These are phyloP conservation scores for Neopestalotiopsis sp. DNA, from an alignment of 2,329 filamentous ascomycete species.

Conservation along the genomic window DNA sequence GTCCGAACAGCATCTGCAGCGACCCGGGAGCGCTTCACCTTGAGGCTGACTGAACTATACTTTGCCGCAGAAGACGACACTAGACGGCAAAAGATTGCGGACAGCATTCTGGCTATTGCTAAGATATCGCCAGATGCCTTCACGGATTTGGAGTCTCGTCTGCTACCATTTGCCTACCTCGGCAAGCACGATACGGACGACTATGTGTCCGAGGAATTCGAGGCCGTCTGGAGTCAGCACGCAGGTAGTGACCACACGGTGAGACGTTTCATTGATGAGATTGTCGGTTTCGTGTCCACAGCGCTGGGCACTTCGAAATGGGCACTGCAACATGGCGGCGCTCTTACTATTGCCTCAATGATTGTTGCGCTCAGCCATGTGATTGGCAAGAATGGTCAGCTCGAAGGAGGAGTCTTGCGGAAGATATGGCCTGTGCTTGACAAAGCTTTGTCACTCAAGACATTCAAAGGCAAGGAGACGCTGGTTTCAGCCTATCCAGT, in stretches of 20 bases:
- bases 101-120: slow-evolving; percentile 82
- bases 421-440: slow-evolving; percentile 84
- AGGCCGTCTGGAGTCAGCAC: slow-evolving; percentile 88
- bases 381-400: slow-evolving; percentile 60
- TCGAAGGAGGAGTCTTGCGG: slow-evolving; percentile 64
- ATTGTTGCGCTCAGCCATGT: slow-evolving; percentile 69
- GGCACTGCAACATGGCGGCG: slow-evolving; percentile 88
- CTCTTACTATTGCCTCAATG: slow-evolving; percentile 78
- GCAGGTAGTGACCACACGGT: slow-evolving; percentile 85
- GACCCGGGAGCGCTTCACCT: slow-evolving; percentile 56
- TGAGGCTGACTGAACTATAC: slow-evolving; percentile 71
- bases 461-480: slow-evolving; percentile 89
- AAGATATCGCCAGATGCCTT: slow-evolving; percentile 92
- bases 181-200: slow-evolving; percentile 85
- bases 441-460: slow-evolving; percentile 83
- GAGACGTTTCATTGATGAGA: slow-evolving; percentile 83
- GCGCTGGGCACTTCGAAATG: slow-evolving; percentile 83
- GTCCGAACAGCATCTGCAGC: slow-evolving; percentile 63
- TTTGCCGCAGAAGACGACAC: slow-evolving; percentile 80
- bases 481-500: slow-evolving; percentile 80
- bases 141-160: slow-evolving; percentile 72
- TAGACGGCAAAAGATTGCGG: slow-evolving; percentile 76
- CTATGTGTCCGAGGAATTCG: slow-evolving; percentile 79
- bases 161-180: slow-evolving; percentile 88
- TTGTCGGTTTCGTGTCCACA: slow-evolving; percentile 69